phyloP scores from a whole-genome alignment of 1,284 basidiomycete species.

The Naganishia liquefaciens region DNA sequence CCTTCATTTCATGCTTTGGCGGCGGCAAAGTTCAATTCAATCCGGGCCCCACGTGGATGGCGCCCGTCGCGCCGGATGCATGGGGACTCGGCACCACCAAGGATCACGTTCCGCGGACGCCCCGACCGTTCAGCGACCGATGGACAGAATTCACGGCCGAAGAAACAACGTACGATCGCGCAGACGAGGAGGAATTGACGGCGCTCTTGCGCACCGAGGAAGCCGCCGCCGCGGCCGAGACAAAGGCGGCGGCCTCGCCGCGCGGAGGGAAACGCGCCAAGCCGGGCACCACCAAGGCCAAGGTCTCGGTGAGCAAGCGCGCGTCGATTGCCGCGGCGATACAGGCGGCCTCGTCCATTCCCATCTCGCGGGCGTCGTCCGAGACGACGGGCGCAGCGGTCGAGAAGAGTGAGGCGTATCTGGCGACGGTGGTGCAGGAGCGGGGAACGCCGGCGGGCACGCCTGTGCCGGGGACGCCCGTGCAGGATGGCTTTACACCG shows the following conservation, averaged over 20 bases:
- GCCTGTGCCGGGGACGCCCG: constrained; percentile 15
- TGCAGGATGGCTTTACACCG: neutral
- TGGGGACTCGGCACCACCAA: constrained; percentile 48
- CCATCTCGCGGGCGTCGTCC: constrained; percentile 14
- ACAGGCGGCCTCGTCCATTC: constrained; percentile 8
- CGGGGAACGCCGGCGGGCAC: constrained; percentile 15
- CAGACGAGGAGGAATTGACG: constrained; percentile 44
- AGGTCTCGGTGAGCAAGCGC: constrained; percentile 2
- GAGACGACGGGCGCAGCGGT: constrained; percentile 3
- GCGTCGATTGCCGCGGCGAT: constrained; percentile 9
- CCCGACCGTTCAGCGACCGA: constrained; percentile 45
- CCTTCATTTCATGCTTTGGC: constrained; percentile 90
- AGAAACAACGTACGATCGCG: constrained; percentile 46
- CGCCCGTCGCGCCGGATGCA: constrained; percentile 57
- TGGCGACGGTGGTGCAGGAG: constrained; percentile 21
- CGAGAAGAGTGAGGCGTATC: neutral
- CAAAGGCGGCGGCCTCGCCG: neutral
- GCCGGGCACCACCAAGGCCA: constrained; percentile 3
- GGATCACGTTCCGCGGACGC: constrained; percentile 15
- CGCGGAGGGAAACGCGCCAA: no score
- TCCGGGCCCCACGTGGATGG: constrained; percentile 80
- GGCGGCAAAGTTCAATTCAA: constrained; percentile 82
- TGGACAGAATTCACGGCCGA: constrained; percentile 47
- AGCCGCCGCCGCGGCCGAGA: constrained; percentile 30
- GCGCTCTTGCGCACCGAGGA: constrained; percentile 39